Base-by-base conservation (phyloP, 352 stramenopile species). In the Phytophthora uliginosa region DNA sequence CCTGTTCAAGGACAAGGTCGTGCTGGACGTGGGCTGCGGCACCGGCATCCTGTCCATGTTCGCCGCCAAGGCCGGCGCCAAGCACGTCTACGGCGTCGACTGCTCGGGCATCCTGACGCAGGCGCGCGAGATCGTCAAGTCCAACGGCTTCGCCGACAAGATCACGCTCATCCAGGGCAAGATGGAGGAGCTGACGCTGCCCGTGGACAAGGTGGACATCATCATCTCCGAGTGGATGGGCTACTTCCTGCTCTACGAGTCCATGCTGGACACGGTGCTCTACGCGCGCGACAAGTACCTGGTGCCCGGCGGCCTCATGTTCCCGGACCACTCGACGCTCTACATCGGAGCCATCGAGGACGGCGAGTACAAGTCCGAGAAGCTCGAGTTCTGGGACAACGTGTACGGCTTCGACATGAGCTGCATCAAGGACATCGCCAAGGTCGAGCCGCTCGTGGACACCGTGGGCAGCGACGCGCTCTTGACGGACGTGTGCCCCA, bases 331-430 rank as follows among this genome's bases (percentile, higher is more conserved):
- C 74, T 94, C 96, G 12, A 95, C 97, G 53, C 91, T 99, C 58
- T 98, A 98, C 76, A 70, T 99, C n/a, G 86, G 85, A 36, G 98
- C 86, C 3, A 97, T 99, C 54, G 97, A 99, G 79, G 98, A 99
- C 83, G 96, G 90, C 65, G 89, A 98, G 63, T 98, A 98, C 86
- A 97, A 95, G 73, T 75, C 92, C 1, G 89, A 98, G 71, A 98
- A 98, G 76, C 91, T 98, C 42, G 88, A 98, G 69, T 98, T 99
- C 79, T 99, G 98, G 98, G 89, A 99, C 56, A 95, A 99, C 78
- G 98, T 99, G 6, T 99, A 99, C 86, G 98, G 98, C 56, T 99
- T 99, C 76, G 96, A 99, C 79, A 99, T 99, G 98, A 99, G 90
- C 79, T 97, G 89, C 69, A 99, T 99, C 77, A 98, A 98, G 78